Base-by-base conservation (phyloP, 441 rosid genomes). In the Raphanus hybrid region DNA sequence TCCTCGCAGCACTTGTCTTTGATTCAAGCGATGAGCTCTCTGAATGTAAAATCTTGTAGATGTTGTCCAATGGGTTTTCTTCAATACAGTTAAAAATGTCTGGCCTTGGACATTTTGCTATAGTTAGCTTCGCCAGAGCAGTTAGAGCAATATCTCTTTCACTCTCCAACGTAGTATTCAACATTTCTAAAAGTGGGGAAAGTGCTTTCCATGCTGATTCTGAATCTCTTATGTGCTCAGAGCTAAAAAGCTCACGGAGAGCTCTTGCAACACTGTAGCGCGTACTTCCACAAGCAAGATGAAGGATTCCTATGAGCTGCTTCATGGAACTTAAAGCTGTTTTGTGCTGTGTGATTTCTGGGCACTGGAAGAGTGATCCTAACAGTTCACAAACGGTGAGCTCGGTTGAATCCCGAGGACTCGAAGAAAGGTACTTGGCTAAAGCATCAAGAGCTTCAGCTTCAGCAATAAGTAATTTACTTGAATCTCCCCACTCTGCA, bases 371-470 rank as follows among this genome's bases (percentile, higher is more conserved):
- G 50, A 95, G 81, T 65, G 89, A 87, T 76, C 92, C 86, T 73
- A 95, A 76, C 43, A 95, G 80, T 69, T 91, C 91, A 43, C 88
- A 77, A 78, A 92, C 85, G 10, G 82, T 75, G 57, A 87, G 86
- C 84, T 90, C 98, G 4, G 90, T 88, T 3, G 93, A 87, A 85
- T 95, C 96, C 71, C 85, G 91, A 75, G 91, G 93, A 84, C 96
- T 86, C 83, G 85, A 81, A 62, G 99, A 92, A 63, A 95, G 85
- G 83, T 89, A 92, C 80, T 85, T 89, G 3, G 96, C 81, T 71
- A 95, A 86, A 63, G 90, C 91, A 82, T 92, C 94, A 4, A 92
- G 77, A 78, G 89, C 98, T 81, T 98, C 99, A 76, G 93, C 90
- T 83, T 95, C 97, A 67, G 87, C 93, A 82, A 91, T 88, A 37